Conservation (phyloP, 306 rosid species). For the Mimosa bimucronata region DNA sequence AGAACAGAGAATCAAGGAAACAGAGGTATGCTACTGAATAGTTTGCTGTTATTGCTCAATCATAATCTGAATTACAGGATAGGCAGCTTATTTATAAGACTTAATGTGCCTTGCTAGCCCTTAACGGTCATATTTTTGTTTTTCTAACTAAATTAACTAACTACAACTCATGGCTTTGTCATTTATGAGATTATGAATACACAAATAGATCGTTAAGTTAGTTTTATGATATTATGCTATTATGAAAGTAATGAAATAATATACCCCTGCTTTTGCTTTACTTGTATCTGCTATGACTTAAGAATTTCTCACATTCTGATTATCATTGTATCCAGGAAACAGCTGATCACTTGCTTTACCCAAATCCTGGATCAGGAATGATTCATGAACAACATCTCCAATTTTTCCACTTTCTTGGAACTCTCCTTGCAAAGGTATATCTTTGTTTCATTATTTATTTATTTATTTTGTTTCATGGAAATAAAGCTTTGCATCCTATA, state of each 20-base stretch:
- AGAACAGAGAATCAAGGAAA: neutral
- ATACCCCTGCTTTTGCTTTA: conserved; percentile 20
- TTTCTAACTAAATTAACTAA: neutral
- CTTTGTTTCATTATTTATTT: neutral
- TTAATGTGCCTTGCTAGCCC: neutral
- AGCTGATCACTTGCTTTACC: conserved; percentile 89
- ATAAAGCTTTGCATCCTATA: conserved; percentile 18
- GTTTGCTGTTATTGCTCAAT: neutral
- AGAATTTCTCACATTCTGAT: conserved; percentile 41
- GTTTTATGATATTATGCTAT: conserved; percentile 28
- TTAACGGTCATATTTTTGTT: neutral
- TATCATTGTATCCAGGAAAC: conserved; percentile 71
- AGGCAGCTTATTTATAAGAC: neutral
- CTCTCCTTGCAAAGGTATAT: conserved; percentile 91
- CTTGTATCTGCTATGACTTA: conserved; percentile 32
- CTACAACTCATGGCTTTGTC: neutral
- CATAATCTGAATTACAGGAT: neutral
- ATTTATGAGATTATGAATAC: neutral
- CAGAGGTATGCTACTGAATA: neutral
- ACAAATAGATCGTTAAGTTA: neutral
- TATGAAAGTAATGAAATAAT: neutral
- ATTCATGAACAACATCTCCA: conserved; percentile 98
- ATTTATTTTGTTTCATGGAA: conserved; percentile 1
- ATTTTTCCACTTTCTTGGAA: conserved; percentile 94
- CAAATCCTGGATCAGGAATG: conserved; percentile 99